Base-by-base conservation (phyloP, 2,329 filamentous ascomycete species). In the Fusarium domesticum region DNA sequence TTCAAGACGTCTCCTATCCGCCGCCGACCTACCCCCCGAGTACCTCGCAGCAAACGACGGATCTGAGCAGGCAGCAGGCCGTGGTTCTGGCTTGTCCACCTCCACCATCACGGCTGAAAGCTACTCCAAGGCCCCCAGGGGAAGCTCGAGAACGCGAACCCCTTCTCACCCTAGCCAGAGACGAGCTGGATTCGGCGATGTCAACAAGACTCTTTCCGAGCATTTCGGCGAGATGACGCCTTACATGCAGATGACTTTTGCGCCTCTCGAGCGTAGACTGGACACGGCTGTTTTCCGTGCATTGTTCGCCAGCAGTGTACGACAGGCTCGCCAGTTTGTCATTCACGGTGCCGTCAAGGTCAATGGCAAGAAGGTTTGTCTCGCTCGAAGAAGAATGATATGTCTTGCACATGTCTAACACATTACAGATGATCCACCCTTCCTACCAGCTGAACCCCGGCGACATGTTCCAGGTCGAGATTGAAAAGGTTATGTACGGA, bases 241-340 rank as follows among this genome's bases (percentile, higher is more conserved):
- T 6, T 97, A 95, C 64, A 95, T 95, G 85, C 84, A 92, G 64
- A 97, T 97, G 92, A 85, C 87, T 3, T 98, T 88, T 72, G 89
- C 89, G 46, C 93, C 93, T 6, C 74, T 95, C 63, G 93, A 98
- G 72, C 78, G 93, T 65, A 81, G 93, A 60, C 71, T 98, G 49
- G 93, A 98, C 64, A 90, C 90, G n/a, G 91, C 93, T 57, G 83
- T 98, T 50, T 97, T 95, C 75, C 79, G 93, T 39, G 86, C 93
- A 30, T 70, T 98, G 67, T 98, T 98, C 69, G 91, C 93, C 33
- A 96, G 89, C 69, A 96, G 90, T 69, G 81, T 88, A 28, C 80
- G 91, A 56, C 93, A 98, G 70, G 95, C 95, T 12, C 83, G 92
- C 56, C 92, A 97, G 59, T 95, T 97, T 63, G 88, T 95, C 46